Conservation (phyloP, 129 eudicot genomes). For the Kitagawia praeruptora region DNA sequence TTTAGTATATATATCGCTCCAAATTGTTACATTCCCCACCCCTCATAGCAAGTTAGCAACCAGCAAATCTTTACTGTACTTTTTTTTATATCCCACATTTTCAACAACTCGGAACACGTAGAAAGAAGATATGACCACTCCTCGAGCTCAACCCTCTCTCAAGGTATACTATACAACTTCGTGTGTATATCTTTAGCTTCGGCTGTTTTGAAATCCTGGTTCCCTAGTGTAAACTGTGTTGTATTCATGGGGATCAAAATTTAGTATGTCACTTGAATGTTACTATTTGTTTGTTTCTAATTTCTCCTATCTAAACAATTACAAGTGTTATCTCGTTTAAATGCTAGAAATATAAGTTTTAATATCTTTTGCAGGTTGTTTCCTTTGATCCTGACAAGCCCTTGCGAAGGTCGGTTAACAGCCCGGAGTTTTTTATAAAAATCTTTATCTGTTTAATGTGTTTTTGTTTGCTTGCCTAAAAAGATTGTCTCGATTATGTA, state of each 20-base stretch:
- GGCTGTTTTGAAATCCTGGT: background rate
- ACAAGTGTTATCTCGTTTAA: background rate
- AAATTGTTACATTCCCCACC: too few relatives aligned
- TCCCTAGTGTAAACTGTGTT: background rate
- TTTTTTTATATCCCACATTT: too few relatives aligned
- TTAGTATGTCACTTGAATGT: too few relatives aligned
- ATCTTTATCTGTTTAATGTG: too few relatives aligned
- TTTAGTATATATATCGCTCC: too few relatives aligned
- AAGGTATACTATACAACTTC: background rate
- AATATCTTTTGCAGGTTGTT: conserved; percentile 19
- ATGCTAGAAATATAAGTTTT: background rate
- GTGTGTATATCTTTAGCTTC: background rate
- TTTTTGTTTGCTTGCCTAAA: background rate
- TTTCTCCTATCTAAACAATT: background rate
- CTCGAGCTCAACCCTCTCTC: background rate
- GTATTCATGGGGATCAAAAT: too few relatives aligned
- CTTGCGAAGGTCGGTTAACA: conserved; percentile 26
- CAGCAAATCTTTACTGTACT: too few relatives aligned
- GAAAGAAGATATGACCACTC: conserved; percentile 14
- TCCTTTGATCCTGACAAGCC: conserved; percentile 16
- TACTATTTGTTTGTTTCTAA: background rate
- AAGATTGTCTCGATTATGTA: conserved; percentile 5
- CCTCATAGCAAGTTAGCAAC: too few relatives aligned
- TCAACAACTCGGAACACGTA: too few relatives aligned
- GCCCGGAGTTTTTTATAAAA: background rate